These are phyloP conservation scores for Termitomyces sp. DNA, from an alignment of 768 basidiomycete genomes.

Conservation along the genomic window DNA sequence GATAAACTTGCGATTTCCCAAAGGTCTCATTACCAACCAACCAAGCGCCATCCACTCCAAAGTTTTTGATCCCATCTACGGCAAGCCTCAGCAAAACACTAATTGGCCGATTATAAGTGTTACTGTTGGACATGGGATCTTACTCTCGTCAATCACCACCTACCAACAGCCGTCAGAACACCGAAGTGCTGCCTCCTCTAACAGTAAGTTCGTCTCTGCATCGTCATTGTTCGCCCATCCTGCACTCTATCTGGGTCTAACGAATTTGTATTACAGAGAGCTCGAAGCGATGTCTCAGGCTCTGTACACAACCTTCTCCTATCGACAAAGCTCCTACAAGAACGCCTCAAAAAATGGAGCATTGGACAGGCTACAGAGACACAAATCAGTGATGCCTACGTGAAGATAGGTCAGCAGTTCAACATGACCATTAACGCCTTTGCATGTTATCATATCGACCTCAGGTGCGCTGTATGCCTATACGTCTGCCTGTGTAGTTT, in stretches of 20 bases:
- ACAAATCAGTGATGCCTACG: conserved; percentile 87
- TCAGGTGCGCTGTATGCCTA: conserved; percentile 39
- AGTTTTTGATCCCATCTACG: neutral
- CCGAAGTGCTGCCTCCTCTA: neutral
- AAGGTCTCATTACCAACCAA: too few relatives aligned
- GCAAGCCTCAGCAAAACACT: neutral
- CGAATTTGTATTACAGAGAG: conserved; percentile 14
- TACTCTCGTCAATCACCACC: neutral
- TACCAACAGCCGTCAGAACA: neutral
- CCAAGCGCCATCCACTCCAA: neutral
- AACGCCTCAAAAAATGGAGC: conserved; percentile 70
- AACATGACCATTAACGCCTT: conserved; percentile 79
- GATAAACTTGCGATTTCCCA: neutral
- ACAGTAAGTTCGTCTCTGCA: neutral
- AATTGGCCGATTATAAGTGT: neutral
- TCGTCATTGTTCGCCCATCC: too few relatives aligned
- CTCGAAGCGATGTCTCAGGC: conserved; percentile 47
- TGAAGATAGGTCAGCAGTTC: conserved; percentile 86
- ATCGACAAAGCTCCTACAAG: conserved; percentile 82
- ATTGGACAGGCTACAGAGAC: conserved; percentile 51
- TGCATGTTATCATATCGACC: conserved; percentile 64
- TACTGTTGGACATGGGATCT: neutral
- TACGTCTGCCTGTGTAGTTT: neutral
- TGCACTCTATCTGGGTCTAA: neutral
- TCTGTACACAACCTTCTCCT: conserved; percentile 67